Base-by-base conservation (phyloP, 768 basidiomycete genomes). In the Lactarius sanguifluus region DNA sequence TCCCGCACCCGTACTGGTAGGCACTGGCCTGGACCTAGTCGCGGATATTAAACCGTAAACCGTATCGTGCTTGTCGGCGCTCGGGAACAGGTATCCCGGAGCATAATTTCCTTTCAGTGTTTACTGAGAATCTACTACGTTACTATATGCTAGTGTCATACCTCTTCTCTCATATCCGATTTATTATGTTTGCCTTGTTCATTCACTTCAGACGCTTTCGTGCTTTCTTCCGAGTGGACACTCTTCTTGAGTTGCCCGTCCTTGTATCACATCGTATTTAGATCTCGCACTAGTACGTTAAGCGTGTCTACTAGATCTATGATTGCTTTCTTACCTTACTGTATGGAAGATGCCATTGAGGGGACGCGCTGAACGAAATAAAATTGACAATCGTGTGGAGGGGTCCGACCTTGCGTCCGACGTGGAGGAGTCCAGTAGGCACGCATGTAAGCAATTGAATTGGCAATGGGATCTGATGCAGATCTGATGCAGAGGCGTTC, bases 21-120 rank as follows among this genome's bases (percentile, higher is more conserved):
- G 61, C 36, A 41, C 38, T 62, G 50, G 69, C 16, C 60, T 65
- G 57, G 69, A 12, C 60, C 25, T 38, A 6, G 54, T 30, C 60
- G 59, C 59, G 58, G 65, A 64, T 66, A 69, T 65, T n/a, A n/a
- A n/a, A n/a, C n/a, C n/a, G n/a, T 71, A 69, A 70, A 55, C 69
- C 28, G 25, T 62, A 47, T 61, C 57, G 52, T 40, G 23, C 40
- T 34, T 20, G 41, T 57, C 25, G 64, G 66, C 61, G 66, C 58
- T 61, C 62, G 66, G 63, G 62, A n/a, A 59, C 69, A 45, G 60
- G 62, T 10, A 40, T 67, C 52, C 67, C 59, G 64, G 67, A 45
- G 25, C 60, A 8, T 38, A 41, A n/a, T 59, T 60, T 64, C 38
- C 32, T 45, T 67, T 56, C 52, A 57, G 66, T 62, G 47, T 59